Conservation (phyloP, 352 stramenopile genomes). For the Phytophthora boehmeriae region DNA sequence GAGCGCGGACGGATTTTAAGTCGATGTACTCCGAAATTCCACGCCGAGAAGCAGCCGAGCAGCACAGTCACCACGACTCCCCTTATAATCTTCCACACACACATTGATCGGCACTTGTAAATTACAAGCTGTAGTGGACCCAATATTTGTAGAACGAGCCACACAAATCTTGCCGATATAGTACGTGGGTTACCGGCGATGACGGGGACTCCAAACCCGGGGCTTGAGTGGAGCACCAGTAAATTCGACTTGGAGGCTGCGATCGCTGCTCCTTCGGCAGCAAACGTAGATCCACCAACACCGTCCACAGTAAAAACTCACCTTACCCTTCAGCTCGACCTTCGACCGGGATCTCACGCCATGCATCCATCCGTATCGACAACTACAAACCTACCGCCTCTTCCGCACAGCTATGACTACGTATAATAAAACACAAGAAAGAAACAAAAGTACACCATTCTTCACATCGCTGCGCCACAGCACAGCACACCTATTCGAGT, state of each 20-base stretch:
- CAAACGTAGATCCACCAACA: neutral
- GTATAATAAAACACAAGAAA: conserved; percentile 2
- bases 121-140: too few species aligned
- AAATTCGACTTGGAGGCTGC: conserved; percentile 28
- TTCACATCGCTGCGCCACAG: conserved; percentile 15
- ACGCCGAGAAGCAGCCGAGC: too few species aligned
- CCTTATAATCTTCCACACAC: conserved; percentile 51
- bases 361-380: conserved; percentile 29
- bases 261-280: conserved; percentile 12
- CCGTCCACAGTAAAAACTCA: neutral
- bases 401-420: neutral
- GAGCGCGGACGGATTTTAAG: conserved; percentile 27
- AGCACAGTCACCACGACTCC: conserved; percentile 54
- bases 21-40: conserved; percentile 66
- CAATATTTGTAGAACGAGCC: too few species aligned
- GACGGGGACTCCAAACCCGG: conserved; percentile 16
- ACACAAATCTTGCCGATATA: conserved; percentile 43
- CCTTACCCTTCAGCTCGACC: neutral
- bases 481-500: conserved; percentile 49
- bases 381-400: conserved; percentile 9
- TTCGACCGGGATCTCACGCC: conserved; percentile 6
- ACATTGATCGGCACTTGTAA: conserved; percentile 44
- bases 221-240: conserved; percentile 27
- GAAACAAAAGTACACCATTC: conserved; percentile 13
- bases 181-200: conserved; percentile 14